Conservation (phyloP, 805 yeast genomes). For the Zygosaccharomyces kombuchaensis region DNA sequence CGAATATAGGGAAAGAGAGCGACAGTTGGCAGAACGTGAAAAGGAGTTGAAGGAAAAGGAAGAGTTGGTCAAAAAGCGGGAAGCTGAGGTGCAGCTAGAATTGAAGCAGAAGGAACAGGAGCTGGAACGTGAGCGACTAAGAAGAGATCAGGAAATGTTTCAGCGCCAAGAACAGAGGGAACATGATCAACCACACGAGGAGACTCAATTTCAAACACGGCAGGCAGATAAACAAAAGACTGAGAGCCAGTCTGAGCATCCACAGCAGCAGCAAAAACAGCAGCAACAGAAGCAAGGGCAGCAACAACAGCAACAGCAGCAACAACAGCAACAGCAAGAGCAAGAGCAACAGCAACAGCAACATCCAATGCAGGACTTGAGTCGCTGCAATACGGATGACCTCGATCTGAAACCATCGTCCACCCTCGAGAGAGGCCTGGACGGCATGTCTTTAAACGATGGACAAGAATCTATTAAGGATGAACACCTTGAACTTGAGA, state of each 20-base stretch:
- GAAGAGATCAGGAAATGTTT: slow-evolving; percentile 5
- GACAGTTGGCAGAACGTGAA: slow-evolving; percentile 11
- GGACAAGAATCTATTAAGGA: slow-evolving; percentile 1
- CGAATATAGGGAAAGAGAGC: slow-evolving; percentile 17
- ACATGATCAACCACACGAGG: neutral
- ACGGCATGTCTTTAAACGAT: slow-evolving; percentile 14
- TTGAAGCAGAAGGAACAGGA: slow-evolving; percentile 6
- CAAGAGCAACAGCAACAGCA: slow-evolving; percentile 9
- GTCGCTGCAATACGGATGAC: slow-evolving; percentile 5
- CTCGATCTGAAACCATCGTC: slow-evolving; percentile 21
- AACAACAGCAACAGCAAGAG: slow-evolving; percentile 10
- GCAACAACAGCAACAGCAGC: neutral
- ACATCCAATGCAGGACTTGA: slow-evolving; percentile 2
- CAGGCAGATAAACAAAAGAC: neutral
- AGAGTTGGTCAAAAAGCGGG: slow-evolving; percentile 10
- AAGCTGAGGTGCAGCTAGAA: slow-evolving; percentile 7
- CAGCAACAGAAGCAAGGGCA: slow-evolving; percentile 8
- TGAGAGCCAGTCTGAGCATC: too few species aligned
- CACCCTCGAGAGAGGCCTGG: slow-evolving; percentile 20
- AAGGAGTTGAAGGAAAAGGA: slow-evolving; percentile 13
- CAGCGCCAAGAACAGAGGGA: slow-evolving; percentile 1
- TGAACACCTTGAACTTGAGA: neutral
- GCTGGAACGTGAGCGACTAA: slow-evolving; percentile 4
- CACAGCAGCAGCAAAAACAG: slow-evolving; percentile 4
- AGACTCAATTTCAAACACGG: neutral